phyloP scores from a whole-genome alignment of 1,284 basidiomycete genomes.

The Moesziomyces globuligerus region DNA sequence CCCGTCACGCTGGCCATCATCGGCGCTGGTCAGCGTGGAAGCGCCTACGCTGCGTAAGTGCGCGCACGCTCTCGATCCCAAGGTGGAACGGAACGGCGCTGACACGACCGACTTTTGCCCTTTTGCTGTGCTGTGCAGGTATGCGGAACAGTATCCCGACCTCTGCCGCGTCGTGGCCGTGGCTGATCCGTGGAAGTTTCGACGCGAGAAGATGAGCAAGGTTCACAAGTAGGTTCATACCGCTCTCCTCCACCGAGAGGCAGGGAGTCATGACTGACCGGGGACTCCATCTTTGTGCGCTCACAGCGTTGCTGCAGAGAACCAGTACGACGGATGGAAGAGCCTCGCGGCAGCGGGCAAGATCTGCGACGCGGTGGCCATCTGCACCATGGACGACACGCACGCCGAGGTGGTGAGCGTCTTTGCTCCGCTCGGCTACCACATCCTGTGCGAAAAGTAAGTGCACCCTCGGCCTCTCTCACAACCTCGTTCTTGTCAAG shows the following conservation, averaged over 20 bases:
- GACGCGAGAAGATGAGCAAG: slow-evolving; percentile 39
- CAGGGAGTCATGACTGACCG: too few species aligned
- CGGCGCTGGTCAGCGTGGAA: slow-evolving; percentile 38
- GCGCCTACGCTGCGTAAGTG: slow-evolving; percentile 40
- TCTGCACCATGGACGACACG: slow-evolving; percentile 44
- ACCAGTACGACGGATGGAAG: slow-evolving; percentile 39
- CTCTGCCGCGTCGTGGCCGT: slow-evolving; percentile 30
- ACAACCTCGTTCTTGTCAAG: background rate
- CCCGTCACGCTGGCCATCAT: slow-evolving; percentile 41
- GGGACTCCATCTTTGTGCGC: background rate
- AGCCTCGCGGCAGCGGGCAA: slow-evolving; percentile 30
- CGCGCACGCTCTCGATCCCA: too few species aligned
- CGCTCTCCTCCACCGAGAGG: too few species aligned
- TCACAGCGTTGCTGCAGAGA: slow-evolving; percentile 14
- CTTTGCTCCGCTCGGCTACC: slow-evolving; percentile 35
- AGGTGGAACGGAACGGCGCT: too few species aligned
- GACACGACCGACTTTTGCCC: too few species aligned
- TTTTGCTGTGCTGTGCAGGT: slow-evolving; percentile 7
- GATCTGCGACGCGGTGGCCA: slow-evolving; percentile 36
- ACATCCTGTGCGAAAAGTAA: slow-evolving; percentile 42
- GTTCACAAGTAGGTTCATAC: slow-evolving; percentile 27
- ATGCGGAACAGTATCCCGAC: slow-evolving; percentile 26
- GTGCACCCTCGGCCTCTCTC: background rate
- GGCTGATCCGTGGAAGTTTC: slow-evolving; percentile 39
- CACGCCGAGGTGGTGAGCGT: slow-evolving; percentile 36